Evolutionary conservation across 2,329 filamentous ascomycete genomes (phyloP), one percentile per base, ranked within the genome.

Genomic region (Calonectria naviculata): DNA sequence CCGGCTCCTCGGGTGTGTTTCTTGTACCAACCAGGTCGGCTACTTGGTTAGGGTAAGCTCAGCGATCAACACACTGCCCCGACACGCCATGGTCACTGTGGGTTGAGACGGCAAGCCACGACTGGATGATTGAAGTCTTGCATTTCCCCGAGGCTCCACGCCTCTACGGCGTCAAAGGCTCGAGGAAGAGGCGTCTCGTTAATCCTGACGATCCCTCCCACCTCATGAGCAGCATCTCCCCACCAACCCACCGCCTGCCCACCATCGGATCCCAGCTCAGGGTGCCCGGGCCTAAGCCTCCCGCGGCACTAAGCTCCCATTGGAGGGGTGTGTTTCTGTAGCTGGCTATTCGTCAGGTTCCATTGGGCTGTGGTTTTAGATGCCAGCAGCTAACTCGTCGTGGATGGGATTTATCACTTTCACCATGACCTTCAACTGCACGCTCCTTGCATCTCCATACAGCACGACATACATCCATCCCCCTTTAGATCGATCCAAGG

Each of bases 261-360:
- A 71, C 64, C 68, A 68, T 58, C 67, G 60, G 56, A 61, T 64
- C 54, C 58, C 56, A 72, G 66, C 69, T 68, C 74, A 75, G 28
- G 62, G 68, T 67, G 66, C 65, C 68, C 66, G 67, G 73, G 65
- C 64, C 72, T 65, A 75, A 78, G 77, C 76, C 75, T 78, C 77
- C 77, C 77, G 77, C 41, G 67, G 70, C 72, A 76, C 77, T 78
- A 78, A 71, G 49, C 54, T 67, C 52, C 67, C 26, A 77, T 76
- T 76, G 76, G 77, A 73, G 70, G 10, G 42, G 31, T 34, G 13
- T 36, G 12, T 17, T 24, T 62, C 41, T 60, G 34, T 61, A 62
- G 60, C 54, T 64, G 68, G 68, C 70, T 63, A 66, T 68, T 66
- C 49, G 73, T 71, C 66, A 67, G 58, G 68, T 47, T 64, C 46